These are phyloP conservation scores for Ceratocystis huliohia DNA, from an alignment of 2,329 filamentous ascomycete genomes.

Conservation along the genomic window DNA sequence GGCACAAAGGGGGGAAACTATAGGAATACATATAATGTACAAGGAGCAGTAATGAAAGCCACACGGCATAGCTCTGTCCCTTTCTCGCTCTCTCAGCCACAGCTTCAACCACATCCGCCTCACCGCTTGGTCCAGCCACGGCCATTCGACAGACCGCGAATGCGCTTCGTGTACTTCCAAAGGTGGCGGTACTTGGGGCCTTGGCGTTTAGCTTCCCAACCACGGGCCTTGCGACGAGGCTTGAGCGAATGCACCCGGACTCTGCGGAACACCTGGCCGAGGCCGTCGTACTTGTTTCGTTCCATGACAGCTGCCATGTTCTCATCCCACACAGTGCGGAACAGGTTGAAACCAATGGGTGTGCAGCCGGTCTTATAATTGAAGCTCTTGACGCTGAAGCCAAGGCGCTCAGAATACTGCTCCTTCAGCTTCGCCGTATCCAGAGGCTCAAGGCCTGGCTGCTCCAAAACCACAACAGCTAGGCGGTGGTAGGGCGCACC, in stretches of 20 bases:
- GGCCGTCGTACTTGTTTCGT: slow-evolving; percentile 58
- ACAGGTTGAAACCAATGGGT: slow-evolving; percentile 73
- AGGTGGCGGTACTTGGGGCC: slow-evolving; percentile 52
- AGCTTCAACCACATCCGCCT: not conserved
- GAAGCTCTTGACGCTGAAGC: slow-evolving; percentile 65
- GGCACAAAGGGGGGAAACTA: not conserved
- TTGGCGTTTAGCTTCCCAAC: slow-evolving; percentile 54
- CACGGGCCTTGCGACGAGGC: slow-evolving; percentile 45
- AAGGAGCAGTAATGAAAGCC: slow-evolving; percentile 7
- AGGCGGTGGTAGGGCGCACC: slow-evolving; percentile 85
- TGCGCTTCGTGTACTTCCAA: slow-evolving; percentile 53
- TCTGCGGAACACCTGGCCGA: slow-evolving; percentile 72
- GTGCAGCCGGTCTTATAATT: slow-evolving; percentile 54
- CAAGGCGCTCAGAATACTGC: slow-evolving; percentile 43
- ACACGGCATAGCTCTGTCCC: not conserved
- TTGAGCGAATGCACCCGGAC: slow-evolving; percentile 60
- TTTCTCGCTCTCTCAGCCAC: not conserved
- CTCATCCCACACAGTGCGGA: slow-evolving; percentile 83
- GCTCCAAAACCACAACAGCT: slow-evolving; percentile 70
- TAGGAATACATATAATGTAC: slow-evolving; percentile 21
- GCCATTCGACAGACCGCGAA: slow-evolving; percentile 35
- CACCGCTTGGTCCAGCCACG: slow-evolving; percentile 33
- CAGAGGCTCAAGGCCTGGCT: slow-evolving; percentile 48
- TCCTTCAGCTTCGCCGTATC: slow-evolving; percentile 46
- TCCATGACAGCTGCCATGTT: slow-evolving; percentile 78